Evolutionary conservation across 176 grass and related monocot species (phyloP).

Genomic region (Zoysia japonica): DNA sequence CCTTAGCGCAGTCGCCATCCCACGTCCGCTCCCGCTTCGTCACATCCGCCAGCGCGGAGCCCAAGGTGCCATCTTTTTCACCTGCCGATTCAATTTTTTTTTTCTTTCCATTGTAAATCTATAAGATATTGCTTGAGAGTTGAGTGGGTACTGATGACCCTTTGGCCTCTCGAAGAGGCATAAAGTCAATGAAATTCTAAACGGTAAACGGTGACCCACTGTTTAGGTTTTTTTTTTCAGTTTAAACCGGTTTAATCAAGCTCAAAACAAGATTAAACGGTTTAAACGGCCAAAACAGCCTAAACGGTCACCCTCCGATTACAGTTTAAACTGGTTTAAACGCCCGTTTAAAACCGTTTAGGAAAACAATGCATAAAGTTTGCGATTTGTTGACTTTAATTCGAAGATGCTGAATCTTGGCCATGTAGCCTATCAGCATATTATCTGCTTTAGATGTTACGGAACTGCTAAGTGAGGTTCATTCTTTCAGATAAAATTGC

Average conservation of each 20-base stretch:
- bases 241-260: too few species aligned
- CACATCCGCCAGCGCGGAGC: conserved; percentile 59
- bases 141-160: neutral
- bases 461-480: neutral
- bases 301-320: too few species aligned
- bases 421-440: neutral
- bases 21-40: conserved; percentile 48
- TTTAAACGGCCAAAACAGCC: too few species aligned
- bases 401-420: neutral
- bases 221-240: too few species aligned
- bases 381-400: neutral
- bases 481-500: neutral
- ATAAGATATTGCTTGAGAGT: neutral
- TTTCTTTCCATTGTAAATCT: neutral
- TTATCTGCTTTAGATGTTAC: neutral
- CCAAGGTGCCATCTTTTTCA: conserved; percentile 41
- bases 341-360: too few species aligned
- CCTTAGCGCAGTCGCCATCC: neutral
- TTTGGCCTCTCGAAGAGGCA: neutral
- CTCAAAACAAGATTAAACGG: too few species aligned
- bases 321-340: too few species aligned
- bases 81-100: neutral
- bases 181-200: neutral
- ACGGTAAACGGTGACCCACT: too few species aligned
- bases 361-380: neutral